Evolutionary conservation across 2,329 filamentous ascomycete genomes (phyloP).

Genomic region (Phialemoniopsis sp.): DNA sequence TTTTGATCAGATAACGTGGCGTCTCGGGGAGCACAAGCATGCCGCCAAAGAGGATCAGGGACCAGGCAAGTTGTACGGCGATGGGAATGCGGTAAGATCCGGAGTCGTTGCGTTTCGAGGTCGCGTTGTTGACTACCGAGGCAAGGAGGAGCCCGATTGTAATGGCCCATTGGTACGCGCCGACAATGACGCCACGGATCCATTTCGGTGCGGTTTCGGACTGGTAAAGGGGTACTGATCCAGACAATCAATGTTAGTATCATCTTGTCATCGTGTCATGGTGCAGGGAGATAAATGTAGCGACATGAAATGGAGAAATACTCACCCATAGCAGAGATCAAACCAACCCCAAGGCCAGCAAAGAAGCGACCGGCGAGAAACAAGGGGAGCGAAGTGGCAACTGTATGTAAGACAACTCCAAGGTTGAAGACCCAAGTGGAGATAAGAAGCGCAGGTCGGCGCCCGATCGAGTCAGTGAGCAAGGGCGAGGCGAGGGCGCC

Average conservation of each 20-base stretch:
- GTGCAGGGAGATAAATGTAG: too few species aligned
- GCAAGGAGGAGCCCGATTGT: too few species aligned
- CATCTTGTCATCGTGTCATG: too few species aligned
- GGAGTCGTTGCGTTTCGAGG: conserved; percentile 56
- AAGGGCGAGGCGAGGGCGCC: conserved; percentile 49
- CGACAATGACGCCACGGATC: too few species aligned
- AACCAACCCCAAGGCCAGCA: conserved; percentile 62
- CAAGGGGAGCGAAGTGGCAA: conserved; percentile 59
- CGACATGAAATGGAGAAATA: too few species aligned
- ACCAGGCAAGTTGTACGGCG: conserved; percentile 76
- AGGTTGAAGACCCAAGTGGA: conserved; percentile 54
- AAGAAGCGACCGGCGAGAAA: conserved; percentile 62
- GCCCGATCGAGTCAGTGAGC: conserved; percentile 53
- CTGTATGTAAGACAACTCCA: conserved; percentile 64
- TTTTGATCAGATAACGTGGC: conserved; percentile 81
- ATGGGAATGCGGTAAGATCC: conserved; percentile 79
- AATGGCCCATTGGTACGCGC: too few species aligned
- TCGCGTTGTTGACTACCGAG: conserved; percentile 61
- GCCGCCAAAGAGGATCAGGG: conserved; percentile 67
- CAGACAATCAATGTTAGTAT: too few species aligned
- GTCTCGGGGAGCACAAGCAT: conserved; percentile 79
- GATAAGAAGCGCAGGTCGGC: conserved; percentile 49
- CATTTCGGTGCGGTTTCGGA: too few species aligned
- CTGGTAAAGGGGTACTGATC: too few species aligned
- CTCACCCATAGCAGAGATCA: too few species aligned